phyloP scores from a whole-genome alignment of 2,329 filamentous ascomycete species.

The Fusarium falciforme region DNA sequence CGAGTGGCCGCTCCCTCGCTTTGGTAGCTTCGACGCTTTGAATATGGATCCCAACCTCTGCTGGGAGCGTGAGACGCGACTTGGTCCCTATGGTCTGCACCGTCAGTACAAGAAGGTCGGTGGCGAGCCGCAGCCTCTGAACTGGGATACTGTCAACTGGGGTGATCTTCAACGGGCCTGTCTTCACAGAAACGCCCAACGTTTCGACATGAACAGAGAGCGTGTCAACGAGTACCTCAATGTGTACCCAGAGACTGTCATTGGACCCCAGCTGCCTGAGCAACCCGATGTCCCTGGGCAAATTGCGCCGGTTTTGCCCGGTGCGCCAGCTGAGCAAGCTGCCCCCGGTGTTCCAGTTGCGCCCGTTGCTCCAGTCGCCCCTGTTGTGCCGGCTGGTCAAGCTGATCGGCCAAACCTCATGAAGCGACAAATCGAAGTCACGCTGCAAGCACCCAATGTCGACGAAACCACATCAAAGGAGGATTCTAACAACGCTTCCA shows the following conservation, averaged over 20 bases:
- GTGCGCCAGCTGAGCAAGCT: background rate
- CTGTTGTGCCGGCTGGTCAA: background rate
- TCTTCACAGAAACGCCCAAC: slow-evolving; percentile 71
- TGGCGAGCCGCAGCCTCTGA: slow-evolving; percentile 51
- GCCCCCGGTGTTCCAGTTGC: background rate
- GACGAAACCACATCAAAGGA: background rate
- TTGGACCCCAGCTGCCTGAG: slow-evolving; percentile 24
- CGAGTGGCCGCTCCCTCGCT: slow-evolving; percentile 68
- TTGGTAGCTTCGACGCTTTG: slow-evolving; percentile 72
- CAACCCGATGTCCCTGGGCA: slow-evolving; percentile 13
- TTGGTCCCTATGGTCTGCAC: slow-evolving; percentile 72
- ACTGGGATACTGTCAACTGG: slow-evolving; percentile 78
- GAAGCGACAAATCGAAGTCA: slow-evolving; percentile 17
- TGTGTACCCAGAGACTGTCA: slow-evolving; percentile 53
- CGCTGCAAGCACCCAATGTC: background rate
- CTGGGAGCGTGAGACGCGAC: slow-evolving; percentile 76
- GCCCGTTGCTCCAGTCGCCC: background rate
- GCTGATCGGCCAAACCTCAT: slow-evolving; percentile 7
- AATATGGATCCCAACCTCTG: slow-evolving; percentile 72
- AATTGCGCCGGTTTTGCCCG: background rate
- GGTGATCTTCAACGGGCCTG: slow-evolving; percentile 76
- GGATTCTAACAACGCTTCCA: background rate
- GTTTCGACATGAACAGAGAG: slow-evolving; percentile 63
- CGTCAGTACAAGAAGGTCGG: slow-evolving; percentile 60
- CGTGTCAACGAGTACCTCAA: slow-evolving; percentile 57